Evolutionary conservation across 2,329 filamentous ascomycete genomes (phyloP), one percentile per base, ranked within the genome.

Genomic region (Alternaria sp.): DNA sequence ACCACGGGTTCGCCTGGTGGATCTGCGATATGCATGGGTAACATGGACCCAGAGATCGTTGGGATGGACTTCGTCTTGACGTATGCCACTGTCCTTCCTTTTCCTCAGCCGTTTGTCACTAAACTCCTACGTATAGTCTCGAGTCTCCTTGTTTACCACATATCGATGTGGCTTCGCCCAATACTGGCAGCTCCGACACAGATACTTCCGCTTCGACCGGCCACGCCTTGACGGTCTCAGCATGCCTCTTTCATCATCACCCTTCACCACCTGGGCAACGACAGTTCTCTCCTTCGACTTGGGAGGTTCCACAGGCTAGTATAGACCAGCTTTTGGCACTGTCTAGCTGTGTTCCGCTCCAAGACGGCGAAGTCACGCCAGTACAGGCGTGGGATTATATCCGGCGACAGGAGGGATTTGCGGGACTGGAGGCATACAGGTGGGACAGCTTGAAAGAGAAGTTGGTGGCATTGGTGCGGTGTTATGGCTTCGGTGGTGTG

Each of bases 381-480:
- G 73, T 81, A 1, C 79, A 81, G 57, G 78, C 75, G 8, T 81
- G 79, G 79, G 71, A 78, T 49, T 62, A 67, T n/a, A 71, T 81
- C 9, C 68, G 69, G 12, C 49, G 61, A 17, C 74, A 77, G 57
- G 62, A 68, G 3, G 65, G 67, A 8, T 78, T 78, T 55, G 32
- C 23, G 2, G 47, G 19, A 9, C 21, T 80, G 10, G 68, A 73
- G 5, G 40, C 70, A 3, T 50, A 57, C 6, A 53, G 56, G 7
- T 62, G 80, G 57, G 66, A 70, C 43, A 46, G 52, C 3, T 57
- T 79, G 58, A 73, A 73, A 25, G 67, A 71, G 21, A 69, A 63
- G 17, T 47, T 79, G 52, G 47, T 78, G 51, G 61, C 49, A n/a
- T 58, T 69, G 6, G 66, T 77, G 1, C 74, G 72, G 51, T 80